Evolutionary conservation across 768 basidiomycete species (phyloP), one percentile per base, ranked within the genome.

Genomic region (Lactifluus rugatus): DNA sequence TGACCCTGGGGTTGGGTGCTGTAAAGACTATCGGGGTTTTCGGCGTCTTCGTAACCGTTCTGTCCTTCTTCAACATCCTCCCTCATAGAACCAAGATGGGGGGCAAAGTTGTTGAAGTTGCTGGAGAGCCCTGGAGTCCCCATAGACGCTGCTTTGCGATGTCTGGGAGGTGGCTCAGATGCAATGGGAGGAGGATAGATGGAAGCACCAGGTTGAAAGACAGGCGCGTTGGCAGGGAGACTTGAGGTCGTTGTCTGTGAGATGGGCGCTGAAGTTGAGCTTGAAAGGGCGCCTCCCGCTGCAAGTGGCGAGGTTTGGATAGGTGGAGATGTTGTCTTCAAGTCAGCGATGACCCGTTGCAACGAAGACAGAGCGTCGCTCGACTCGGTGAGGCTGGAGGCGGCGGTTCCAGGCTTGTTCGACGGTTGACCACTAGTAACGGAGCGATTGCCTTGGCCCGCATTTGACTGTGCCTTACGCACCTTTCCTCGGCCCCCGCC

Each of bases 301-400:
- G 34, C 34, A 61, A 72, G 73, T 66, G 72, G 71, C 16, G 67
- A 60, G 8, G 71, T 64, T 65, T 71, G 79, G 66, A 75, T 80
- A 52, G 81, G 76, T 50, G 88, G 83, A 53, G 89, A 84, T 2
- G 90, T 80, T 17, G 87, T 85, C 78, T 93, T 95, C 62, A 96
- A 77, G 71, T 97, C 93, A 56, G 89, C 89, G 65, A 97, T 97
- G 70, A 96, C 87, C 57, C 90, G 83, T 68, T 97, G 93, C 53
- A 97, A 81, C 28, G 89, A 91, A 60, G 87, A 87, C 58, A 93
- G 76, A 17, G 87, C 89, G 69, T 87, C 86, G 68, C 87, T 89
- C 21, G 81, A 80, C 64, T 89, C 86, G 36, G 76, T 76, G 62
- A 71, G 74, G 62, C 9, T 2, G 5, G 81, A 78, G 39, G 76